Evolutionary conservation across 78 protist species (phyloP), one percentile per base, ranked within the genome.

Genomic region (Isochrysis galbana): DNA sequence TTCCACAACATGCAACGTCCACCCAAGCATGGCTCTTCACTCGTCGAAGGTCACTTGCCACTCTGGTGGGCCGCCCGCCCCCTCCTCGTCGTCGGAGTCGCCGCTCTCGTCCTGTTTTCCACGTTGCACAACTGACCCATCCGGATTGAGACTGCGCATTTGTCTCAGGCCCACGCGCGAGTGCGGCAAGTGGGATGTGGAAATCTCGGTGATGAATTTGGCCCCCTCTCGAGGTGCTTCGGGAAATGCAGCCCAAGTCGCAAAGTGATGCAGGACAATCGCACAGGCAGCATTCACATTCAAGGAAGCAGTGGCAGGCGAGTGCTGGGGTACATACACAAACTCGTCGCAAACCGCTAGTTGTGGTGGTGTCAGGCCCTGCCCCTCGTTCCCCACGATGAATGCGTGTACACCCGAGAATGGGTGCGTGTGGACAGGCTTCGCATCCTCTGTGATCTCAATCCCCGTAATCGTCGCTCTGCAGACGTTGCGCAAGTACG

Each of bases 261-360:
- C 92, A 74, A 67, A 67, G 45, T 42, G 84, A 29, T 29, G 44
- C 32, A 89, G 80, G 5, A 89, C 84, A 45, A 89, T n/a, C 34
- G 92, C 92, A 29, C 54, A 21, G 10, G 92, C 92, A n/a, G 86
- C 46, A 29, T 54, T 48, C 17, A 89, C 84, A 41, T 89, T 89
- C 46, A 89, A 55, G 21, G 70, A 44, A n/a, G 92, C 92, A 7
- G 92, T 89, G 25, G 78, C 82, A 0, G 5, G 41, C 2, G 70
- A 44, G 92, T 89, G 74, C 84, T 89, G 92, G 14, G 92, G 86
- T 48, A 89, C 69, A 84, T 89, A 89, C 22, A 61, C 54, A 32
- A 44, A 70, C 19, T 44, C 41, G 84, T 89, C 92, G 83, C 92
- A 89, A 4, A n/a, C 47, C 19, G 41, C 67, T 3, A 38, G 22